A percentile compares a stretch with the other conserved stretches of the same genome.
Conservation (phyloP, 2,329 filamentous ascomycete genomes). For the Claviceps pusilla region DNA sequence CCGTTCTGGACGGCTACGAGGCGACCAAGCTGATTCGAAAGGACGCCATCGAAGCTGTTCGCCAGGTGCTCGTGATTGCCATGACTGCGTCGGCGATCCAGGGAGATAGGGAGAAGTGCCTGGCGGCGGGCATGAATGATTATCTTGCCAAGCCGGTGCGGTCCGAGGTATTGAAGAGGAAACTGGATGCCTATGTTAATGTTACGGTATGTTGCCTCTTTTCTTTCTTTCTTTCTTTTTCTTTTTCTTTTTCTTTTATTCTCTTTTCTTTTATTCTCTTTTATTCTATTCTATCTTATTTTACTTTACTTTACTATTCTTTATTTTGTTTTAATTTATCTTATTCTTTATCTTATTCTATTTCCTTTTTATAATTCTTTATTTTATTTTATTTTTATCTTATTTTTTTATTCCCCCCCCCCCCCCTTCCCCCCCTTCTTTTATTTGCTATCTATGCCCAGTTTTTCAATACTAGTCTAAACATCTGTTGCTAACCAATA, state of each 20-base stretch:
- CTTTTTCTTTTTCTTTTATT: not conserved
- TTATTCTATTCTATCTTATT: too few species aligned
- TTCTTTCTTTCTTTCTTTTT: not conserved
- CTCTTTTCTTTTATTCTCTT: not conserved
- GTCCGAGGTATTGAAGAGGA: constrained; percentile 69
- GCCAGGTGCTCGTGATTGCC: constrained; percentile 80
- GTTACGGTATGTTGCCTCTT: constrained; percentile 14
- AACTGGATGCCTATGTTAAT: constrained; percentile 48
- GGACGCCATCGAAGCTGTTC: constrained; percentile 60
- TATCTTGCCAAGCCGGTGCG: constrained; percentile 93
- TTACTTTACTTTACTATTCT: too few species aligned
- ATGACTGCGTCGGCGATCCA: constrained; percentile 95
- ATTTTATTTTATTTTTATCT: too few species aligned
- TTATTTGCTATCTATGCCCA: not conserved
- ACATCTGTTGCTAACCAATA: not conserved
- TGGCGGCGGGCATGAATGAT: constrained; percentile 96
- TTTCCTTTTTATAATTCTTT: too few species aligned
- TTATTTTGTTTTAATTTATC: too few species aligned
- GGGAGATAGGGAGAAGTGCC: constrained; percentile 84
- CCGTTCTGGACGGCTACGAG: constrained; percentile 81
- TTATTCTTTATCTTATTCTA: too few species aligned
- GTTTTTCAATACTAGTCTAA: not conserved
- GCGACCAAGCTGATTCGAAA: constrained; percentile 70
- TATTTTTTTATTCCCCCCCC: not conserved
- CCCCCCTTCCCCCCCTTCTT: not conserved